phyloP scores from a whole-genome alignment of 352 stramenopile genomes.

The Globisporangium mamillatum region DNA sequence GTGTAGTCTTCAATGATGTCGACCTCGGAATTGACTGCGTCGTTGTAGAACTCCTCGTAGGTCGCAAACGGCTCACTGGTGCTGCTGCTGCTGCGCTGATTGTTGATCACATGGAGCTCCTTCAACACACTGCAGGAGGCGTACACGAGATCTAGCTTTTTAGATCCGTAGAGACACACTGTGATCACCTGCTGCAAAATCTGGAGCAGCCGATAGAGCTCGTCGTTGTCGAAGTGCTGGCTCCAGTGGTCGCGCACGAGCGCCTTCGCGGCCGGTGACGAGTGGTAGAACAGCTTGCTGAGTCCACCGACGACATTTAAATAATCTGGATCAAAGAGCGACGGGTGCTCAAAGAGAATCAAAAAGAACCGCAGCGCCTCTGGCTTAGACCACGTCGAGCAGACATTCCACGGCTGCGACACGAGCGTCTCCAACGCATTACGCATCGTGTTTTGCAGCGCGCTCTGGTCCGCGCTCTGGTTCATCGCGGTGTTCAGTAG shows the following conservation, averaged over 20 bases:
- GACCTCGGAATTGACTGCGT: conserved; percentile 80
- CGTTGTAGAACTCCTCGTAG: conserved; percentile 82
- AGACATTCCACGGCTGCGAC: conserved; percentile 72
- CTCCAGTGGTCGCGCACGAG: conserved; percentile 56
- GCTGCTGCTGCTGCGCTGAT: conserved; percentile 23
- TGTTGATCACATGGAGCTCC: conserved; percentile 68
- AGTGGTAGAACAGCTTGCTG: conserved; percentile 68
- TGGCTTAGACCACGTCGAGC: conserved; percentile 58
- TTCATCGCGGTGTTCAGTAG: conserved; percentile 39
- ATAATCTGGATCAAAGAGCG: conserved; percentile 78
- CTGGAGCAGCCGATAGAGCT: conserved; percentile 62
- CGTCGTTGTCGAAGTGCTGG: conserved; percentile 46
- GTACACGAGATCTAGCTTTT: conserved; percentile 79
- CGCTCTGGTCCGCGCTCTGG: conserved; percentile 29
- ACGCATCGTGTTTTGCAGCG: conserved; percentile 66
- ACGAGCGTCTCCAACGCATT: conserved; percentile 71
- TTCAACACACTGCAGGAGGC: conserved; percentile 61
- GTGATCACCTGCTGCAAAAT: conserved; percentile 80
- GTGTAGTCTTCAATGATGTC: conserved; percentile 77
- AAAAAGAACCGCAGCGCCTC: conserved; percentile 58
- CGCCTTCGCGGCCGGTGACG: conserved; percentile 43
- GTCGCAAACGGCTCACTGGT: conserved; percentile 43
- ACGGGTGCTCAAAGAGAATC: conserved; percentile 69
- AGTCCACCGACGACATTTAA: conserved; percentile 66
- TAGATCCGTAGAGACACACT: conserved; percentile 62